Evolutionary conservation across 192 early-diverging fungal species (phyloP), one percentile per base, ranked within the genome.

Genomic region (Coemansia asiatica): DNA sequence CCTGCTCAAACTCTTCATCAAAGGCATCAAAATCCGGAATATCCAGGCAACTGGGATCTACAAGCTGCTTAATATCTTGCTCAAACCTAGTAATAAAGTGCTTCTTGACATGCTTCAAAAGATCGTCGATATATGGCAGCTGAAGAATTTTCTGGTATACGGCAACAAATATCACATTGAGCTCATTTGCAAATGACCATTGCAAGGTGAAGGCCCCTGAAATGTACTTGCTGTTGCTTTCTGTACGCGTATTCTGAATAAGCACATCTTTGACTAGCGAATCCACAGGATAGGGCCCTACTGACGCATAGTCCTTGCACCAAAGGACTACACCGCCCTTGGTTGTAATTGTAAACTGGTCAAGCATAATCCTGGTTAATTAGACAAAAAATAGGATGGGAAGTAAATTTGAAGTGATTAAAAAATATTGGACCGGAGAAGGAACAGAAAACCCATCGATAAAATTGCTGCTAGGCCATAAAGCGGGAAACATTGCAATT

Each of bases 251-350:
- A 83, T 82, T 73, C 87, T 92, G 74, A 88, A 95, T 91, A 18
- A 95, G 85, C 6, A 93, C 89, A 26, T 90, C 83, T 57, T 87
- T 83, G 50, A 95, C 88, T 15, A 95, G 83, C 12, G 81, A 72
- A 71, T 93, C 85, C 28, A 94, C 82, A 29, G 95, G 92, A 3
- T 86, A 71, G 13, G 73, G 83, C 2, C 66, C 62, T 16, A 87
- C 60, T 6, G 84, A 69, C 6, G 90, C 64, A 63, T 89, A 95
- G 10, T 84, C 79, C 61, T 89, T 88, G 38, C 87, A 84, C 92
- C 92, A 97, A 25, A 97, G 86, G 22, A 95, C 91, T 29, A 94
- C 79, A 16, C 95, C 95, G 40, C 92, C 92, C 67, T 89, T 92
- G 28, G 93, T 95, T 7, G 93, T 74, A 57, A 95, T 87, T 0